These are phyloP conservation scores for Patellifolia procumbens DNA, from an alignment of 179 eudicot genomes.

Conservation along the genomic window DNA sequence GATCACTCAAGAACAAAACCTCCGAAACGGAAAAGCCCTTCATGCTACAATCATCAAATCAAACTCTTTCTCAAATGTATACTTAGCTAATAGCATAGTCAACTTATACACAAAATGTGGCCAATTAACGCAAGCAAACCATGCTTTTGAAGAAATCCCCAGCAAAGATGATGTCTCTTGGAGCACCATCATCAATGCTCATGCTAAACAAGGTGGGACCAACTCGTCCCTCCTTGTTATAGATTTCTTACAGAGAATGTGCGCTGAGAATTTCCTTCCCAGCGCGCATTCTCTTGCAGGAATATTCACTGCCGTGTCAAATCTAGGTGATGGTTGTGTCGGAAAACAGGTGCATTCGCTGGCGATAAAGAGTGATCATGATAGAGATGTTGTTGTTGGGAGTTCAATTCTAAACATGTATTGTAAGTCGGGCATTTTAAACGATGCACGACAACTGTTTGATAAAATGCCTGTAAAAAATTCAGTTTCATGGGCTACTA, in stretches of 20 bases:
- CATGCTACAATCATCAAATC: slow-evolving; percentile 58
- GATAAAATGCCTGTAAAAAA: slow-evolving; percentile 57
- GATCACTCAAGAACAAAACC: slow-evolving; percentile 42
- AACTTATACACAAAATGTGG: slow-evolving; percentile 60
- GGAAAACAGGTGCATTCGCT: slow-evolving; percentile 51
- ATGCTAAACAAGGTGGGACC: slow-evolving; percentile 32
- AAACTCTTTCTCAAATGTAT: slow-evolving; percentile 41
- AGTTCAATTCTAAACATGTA: slow-evolving; percentile 54
- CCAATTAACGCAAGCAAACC: slow-evolving; percentile 37
- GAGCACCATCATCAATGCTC: slow-evolving; percentile 54
- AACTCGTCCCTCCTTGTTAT: slow-evolving; percentile 31
- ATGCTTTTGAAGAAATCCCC: slow-evolving; percentile 38
- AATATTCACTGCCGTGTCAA: slow-evolving; percentile 43
- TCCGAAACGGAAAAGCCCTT: slow-evolving; percentile 43
- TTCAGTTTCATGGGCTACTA: slow-evolving; percentile 59
- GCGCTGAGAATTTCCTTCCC: slow-evolving; percentile 36
- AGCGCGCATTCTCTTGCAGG: slow-evolving; percentile 54
- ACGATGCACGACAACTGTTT: slow-evolving; percentile 50
- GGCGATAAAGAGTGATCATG: slow-evolving; percentile 42
- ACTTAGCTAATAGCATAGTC: slow-evolving; percentile 48
- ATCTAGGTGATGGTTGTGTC: slow-evolving; percentile 27
- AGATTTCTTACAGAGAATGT: slow-evolving; percentile 44
- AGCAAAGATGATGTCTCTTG: slow-evolving; percentile 50
- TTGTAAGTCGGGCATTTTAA: slow-evolving; percentile 44
- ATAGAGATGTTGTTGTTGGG: slow-evolving; percentile 52